These are phyloP conservation scores for Talaromyces ruber DNA, from an alignment of 495 filamentous ascomycete genomes.

Conservation along the genomic window DNA sequence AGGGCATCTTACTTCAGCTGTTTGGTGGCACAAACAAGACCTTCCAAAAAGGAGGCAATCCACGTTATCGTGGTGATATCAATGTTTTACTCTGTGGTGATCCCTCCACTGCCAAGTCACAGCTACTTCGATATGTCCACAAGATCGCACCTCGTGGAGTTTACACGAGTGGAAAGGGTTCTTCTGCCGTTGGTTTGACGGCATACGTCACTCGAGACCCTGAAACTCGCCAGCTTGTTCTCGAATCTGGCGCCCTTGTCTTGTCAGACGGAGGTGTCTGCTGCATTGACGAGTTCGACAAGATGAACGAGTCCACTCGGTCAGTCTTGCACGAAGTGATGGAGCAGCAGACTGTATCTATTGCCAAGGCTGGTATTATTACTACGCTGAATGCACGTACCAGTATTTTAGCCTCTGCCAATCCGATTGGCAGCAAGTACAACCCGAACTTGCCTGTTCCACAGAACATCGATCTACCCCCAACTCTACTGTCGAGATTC, in stretches of 20 bases:
- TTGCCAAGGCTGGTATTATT: constrained; percentile 98
- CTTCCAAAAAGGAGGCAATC: constrained; percentile 92
- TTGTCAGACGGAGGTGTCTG: constrained; percentile 94
- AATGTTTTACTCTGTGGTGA: constrained; percentile 96
- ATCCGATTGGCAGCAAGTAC: constrained; percentile 96
- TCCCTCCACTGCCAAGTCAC: constrained; percentile 92
- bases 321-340: constrained; percentile 98
- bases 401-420: constrained; percentile 89
- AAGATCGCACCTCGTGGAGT: constrained; percentile 96
- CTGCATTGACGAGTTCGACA: constrained; percentile 99
- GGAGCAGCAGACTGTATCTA: constrained; percentile 98
- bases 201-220: constrained; percentile 95
- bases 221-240: constrained; percentile 88
- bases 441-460: constrained; percentile 92
- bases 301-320: constrained; percentile 94
- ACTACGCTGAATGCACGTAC: constrained; percentile 94
- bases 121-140: constrained; percentile 88
- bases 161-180: constrained; percentile 95
- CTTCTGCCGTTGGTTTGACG: constrained; percentile 95
- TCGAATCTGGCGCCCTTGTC: constrained; percentile 92
- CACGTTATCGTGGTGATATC: constrained; percentile 93
- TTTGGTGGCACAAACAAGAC: constrained; percentile 99
- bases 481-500: constrained; percentile 89
- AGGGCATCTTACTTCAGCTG: constrained; percentile 90
- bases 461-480: constrained; percentile 95